Percentiles rank a stretch among this genome's conserved stretches.
These are phyloP conservation scores for Globisporangium lucens DNA, from an alignment of 352 stramenopile species.

Conservation along the genomic window DNA sequence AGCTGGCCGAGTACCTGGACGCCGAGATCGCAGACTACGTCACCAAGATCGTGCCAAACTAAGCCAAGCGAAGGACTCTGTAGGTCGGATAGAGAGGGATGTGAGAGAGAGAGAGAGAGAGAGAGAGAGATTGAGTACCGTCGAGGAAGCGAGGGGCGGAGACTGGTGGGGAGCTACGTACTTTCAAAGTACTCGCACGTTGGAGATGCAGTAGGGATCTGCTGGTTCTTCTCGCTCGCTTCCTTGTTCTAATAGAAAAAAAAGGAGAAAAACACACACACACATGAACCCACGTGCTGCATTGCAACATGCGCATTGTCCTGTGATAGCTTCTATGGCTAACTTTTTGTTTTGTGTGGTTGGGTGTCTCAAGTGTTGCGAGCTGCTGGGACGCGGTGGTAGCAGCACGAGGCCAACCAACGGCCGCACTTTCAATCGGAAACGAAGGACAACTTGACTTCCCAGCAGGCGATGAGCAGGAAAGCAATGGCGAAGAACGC, in stretches of 20 bases:
- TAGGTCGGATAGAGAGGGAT: conserved; percentile 8
- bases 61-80: conserved; percentile 10
- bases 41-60: conserved; percentile 77
- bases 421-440: neutral
- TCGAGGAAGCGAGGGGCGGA: neutral
- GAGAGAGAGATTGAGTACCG: neutral
- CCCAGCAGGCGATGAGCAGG: neutral
- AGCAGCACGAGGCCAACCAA: neutral
- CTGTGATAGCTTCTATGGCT: neutral
- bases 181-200: neutral
- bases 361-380: neutral
- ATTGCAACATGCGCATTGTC: neutral
- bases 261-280: conserved; percentile 10
- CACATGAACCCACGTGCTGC: neutral
- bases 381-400: neutral
- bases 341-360: neutral
- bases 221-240: neutral
- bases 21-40: conserved; percentile 64
- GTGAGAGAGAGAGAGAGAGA: neutral
- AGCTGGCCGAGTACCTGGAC: conserved; percentile 77
- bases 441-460: neutral
- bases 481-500: neutral
- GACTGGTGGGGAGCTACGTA: neutral
- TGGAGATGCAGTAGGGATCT: neutral
- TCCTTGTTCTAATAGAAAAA: conserved; percentile 9